Evolutionary conservation across 148 eudicot species (phyloP), one percentile per base, ranked within the genome.

Genomic region (Vaccinium corymbosum): DNA sequence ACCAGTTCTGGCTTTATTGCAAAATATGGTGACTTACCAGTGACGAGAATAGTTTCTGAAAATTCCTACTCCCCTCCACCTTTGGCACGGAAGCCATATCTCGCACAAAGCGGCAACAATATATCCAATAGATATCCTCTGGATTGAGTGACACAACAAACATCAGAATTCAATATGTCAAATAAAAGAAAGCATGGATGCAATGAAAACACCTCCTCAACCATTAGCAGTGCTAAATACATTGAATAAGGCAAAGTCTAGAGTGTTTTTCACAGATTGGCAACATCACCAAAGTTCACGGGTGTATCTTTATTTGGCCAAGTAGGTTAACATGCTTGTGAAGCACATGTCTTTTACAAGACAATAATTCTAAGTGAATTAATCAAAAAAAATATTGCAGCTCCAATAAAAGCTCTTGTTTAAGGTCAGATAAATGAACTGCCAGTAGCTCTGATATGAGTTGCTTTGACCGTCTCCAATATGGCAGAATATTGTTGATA

Each of bases 81-180:
- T 92, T 85, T 86, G 87, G 89, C 89, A 81, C 7, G 95, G 92
- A 89, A 95, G 92, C 98, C 98, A 95, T 86, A 95, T 94, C 87
- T 93, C 98, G 85, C 94, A 94, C 87, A 92, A 84, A 53, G 98
- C 98, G 75, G 97, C 93, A 15, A 89, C 87, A 61, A 91, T 57
- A 53, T 95, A 95, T 49, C 90, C 96, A 85, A 95, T 87, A 19
- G 98, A 85, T 85, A 95, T 95, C 85, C 98, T 92, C 98, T 95
- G 93, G 81, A 85, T 56, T 80, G n/a, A 83, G 20, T 32, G 27
- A 42, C 46, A 42, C 46, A 80, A 76, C 6, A 68, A 27, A 51
- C 29, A 38, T 16, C 13, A 52, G 51, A 51, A 81, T 13, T 48
- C 49, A 15, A 55, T 55, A 55, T 55, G 29, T 49, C 13, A 27